Percentiles rank a stretch among this genome's conserved stretches.
These are phyloP conservation scores for Astrocystis sublimbata DNA, from an alignment of 495 filamentous ascomycete genomes.

Conservation along the genomic window DNA sequence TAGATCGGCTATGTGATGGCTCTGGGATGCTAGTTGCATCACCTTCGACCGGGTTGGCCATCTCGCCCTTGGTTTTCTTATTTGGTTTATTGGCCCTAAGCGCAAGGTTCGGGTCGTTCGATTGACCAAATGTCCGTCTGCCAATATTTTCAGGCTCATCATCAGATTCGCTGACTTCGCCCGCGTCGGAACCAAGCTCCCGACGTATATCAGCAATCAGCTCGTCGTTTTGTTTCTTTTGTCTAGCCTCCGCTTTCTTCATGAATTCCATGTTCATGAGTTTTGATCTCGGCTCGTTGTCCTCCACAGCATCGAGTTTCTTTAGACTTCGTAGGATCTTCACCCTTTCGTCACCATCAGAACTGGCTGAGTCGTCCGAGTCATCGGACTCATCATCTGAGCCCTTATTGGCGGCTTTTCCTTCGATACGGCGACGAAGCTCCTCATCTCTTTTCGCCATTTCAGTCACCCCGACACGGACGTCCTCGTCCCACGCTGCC, in stretches of 20 bases:
- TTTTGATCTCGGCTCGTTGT: conserved; percentile 46
- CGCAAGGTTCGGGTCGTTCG: conserved; percentile 21
- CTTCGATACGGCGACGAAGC: conserved; percentile 77
- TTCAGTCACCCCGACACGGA: conserved; percentile 72
- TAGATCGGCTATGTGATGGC: conserved; percentile 19
- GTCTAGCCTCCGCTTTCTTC: conserved; percentile 77
- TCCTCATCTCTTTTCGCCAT: conserved; percentile 86
- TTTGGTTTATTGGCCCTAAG: conserved; percentile 22
- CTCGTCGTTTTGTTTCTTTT: conserved; percentile 77
- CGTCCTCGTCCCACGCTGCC: conserved; percentile 81
- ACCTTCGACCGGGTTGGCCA: conserved; percentile 21
- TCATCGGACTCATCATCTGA: conserved; percentile 57
- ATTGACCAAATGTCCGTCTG: conserved; percentile 66
- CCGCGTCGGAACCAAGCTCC: conserved; percentile 61
- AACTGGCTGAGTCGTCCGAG: conserved; percentile 48
- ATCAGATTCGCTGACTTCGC: conserved; percentile 52
- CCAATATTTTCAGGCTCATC: conserved; percentile 61
- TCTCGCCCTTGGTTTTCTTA: conserved; percentile 32
- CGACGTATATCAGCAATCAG: conserved; percentile 72
- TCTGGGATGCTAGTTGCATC: conserved; percentile 25
- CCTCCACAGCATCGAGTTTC: conserved; percentile 40
- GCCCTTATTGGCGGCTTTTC: conserved; percentile 59
- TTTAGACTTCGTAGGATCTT: conserved; percentile 63
- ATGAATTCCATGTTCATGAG: conserved; percentile 63
- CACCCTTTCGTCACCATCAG: conserved; percentile 52